Percentiles rank a stretch among this genome's conserved stretches.
Conservation (phyloP, 2,329 filamentous ascomycete species). For the Camillea tinctor region DNA sequence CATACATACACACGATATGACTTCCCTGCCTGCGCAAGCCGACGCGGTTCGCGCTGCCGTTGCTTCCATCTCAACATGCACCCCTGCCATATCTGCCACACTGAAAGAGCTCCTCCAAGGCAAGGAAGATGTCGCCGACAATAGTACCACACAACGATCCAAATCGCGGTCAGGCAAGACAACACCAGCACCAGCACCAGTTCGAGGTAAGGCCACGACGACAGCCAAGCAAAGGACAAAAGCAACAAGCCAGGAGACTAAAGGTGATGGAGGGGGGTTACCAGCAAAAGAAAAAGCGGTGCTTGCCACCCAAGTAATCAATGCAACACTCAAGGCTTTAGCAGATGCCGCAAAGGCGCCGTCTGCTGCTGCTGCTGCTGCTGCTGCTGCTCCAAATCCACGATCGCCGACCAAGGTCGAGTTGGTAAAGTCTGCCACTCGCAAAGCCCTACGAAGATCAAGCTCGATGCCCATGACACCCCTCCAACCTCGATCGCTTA, state of each 20-base stretch:
- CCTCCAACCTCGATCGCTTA: constrained; percentile 59
- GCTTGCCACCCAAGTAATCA: constrained; percentile 72
- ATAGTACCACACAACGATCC: constrained; percentile 29
- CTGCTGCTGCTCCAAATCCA: constrained; percentile 28
- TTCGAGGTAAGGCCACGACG: constrained; percentile 17
- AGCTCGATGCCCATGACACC: constrained; percentile 59
- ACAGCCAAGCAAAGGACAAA: constrained; percentile 6
- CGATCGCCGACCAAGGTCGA: constrained; percentile 37
- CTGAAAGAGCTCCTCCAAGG: constrained; percentile 46
- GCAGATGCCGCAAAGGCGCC: constrained; percentile 61
- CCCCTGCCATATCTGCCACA: constrained; percentile 45
- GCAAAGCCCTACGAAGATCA: constrained; percentile 52
- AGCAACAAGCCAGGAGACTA: constrained; percentile 6
- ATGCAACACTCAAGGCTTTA: constrained; percentile 66
- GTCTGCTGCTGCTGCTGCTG: constrained; percentile 28
- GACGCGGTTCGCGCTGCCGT: constrained; percentile 55
- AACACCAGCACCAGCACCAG: constrained; percentile 22
- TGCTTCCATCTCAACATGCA: constrained; percentile 53
- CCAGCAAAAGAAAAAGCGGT: constrained; percentile 60
- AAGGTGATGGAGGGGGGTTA: constrained; percentile 38
- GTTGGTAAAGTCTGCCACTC: constrained; percentile 36
- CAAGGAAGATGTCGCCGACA: constrained; percentile 24
- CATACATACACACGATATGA: constrained; percentile 34
- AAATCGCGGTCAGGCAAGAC: constrained; percentile 31
- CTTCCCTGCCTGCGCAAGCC: constrained; percentile 42